Evolutionary conservation across 495 filamentous ascomycete species (phyloP).

Genomic region (Neurospora sp.): DNA sequence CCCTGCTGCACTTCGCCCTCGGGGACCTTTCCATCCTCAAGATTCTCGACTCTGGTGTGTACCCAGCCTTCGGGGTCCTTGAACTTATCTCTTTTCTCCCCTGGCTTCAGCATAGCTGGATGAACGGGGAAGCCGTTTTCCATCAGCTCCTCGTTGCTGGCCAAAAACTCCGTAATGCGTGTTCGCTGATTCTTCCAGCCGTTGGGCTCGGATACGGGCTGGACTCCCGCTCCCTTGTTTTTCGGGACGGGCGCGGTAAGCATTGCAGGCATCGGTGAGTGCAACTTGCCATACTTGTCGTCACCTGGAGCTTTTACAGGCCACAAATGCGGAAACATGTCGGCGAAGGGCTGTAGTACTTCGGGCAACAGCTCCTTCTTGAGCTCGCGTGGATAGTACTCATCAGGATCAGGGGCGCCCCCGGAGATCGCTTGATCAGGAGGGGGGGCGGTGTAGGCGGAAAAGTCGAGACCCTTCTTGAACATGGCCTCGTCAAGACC

Average conservation of each 20-base stretch:
- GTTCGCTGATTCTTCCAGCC: constrained; percentile 60
- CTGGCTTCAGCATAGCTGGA: constrained; percentile 48
- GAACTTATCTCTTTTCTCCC: constrained; percentile 33
- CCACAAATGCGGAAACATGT: constrained; percentile 82
- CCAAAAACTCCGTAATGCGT: constrained; percentile 65
- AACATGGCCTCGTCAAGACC: constrained; percentile 88
- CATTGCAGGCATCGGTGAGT: constrained; percentile 74
- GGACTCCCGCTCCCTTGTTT: constrained; percentile 49
- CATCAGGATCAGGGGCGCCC: constrained; percentile 41
- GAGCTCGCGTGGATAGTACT: constrained; percentile 65
- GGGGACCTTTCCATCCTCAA: constrained; percentile 56
- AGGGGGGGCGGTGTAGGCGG: constrained; percentile 25
- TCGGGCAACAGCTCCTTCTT: constrained; percentile 47
- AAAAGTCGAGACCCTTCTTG: constrained; percentile 50
- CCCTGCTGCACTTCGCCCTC: constrained; percentile 65
- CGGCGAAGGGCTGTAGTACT: constrained; percentile 58
- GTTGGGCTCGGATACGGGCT: constrained; percentile 46
- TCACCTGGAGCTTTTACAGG: constrained; percentile 80
- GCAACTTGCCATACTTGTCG: constrained; percentile 62
- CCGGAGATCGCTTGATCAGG: constrained; percentile 22
- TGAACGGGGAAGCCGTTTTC: constrained; percentile 77
- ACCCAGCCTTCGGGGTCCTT: constrained; percentile 64
- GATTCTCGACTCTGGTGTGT: constrained; percentile 55
- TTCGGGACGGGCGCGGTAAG: constrained; percentile 56
- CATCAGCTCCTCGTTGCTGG: constrained; percentile 57